Evolutionary conservation across 2,329 filamentous ascomycete genomes (phyloP).

Genomic region (Paecilomyces variotii): DNA sequence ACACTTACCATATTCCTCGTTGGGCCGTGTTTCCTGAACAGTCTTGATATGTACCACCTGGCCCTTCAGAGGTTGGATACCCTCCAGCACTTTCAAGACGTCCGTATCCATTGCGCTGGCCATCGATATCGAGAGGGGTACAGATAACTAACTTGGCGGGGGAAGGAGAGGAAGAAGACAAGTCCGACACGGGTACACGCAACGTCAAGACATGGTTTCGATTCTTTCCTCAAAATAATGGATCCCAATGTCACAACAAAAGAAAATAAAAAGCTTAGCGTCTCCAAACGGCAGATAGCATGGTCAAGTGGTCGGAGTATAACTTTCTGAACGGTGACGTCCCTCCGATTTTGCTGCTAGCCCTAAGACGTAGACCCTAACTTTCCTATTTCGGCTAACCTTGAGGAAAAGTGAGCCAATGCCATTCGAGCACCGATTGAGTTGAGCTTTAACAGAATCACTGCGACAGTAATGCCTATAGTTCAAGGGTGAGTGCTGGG

Average conservation of each 20-base stretch:
- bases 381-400: neutral
- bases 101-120: slow-evolving; percentile 14
- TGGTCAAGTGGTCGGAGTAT: neutral
- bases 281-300: slow-evolving; percentile 2
- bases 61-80: slow-evolving; percentile 23
- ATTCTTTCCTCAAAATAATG: neutral
- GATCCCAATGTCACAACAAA: neutral
- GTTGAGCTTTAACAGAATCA: no score
- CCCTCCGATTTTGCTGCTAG: slow-evolving; percentile 8
- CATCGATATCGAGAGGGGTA: slow-evolving; percentile 1
- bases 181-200: neutral
- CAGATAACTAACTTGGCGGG: neutral
- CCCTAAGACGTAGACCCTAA: slow-evolving; percentile 21
- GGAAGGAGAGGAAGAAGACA: neutral
- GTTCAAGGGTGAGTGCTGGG: neutral
- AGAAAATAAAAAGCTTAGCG: neutral
- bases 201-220: neutral
- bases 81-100: slow-evolving; percentile 13
- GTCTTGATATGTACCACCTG: slow-evolving; percentile 34
- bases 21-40: slow-evolving; percentile 34
- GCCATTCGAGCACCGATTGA: no score
- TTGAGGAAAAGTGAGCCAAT: neutral
- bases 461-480: neutral
- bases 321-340: neutral
- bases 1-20: slow-evolving; percentile 33